Conservation (phyloP, 805 yeast species). For the Lipomyces anomalus region DNA sequence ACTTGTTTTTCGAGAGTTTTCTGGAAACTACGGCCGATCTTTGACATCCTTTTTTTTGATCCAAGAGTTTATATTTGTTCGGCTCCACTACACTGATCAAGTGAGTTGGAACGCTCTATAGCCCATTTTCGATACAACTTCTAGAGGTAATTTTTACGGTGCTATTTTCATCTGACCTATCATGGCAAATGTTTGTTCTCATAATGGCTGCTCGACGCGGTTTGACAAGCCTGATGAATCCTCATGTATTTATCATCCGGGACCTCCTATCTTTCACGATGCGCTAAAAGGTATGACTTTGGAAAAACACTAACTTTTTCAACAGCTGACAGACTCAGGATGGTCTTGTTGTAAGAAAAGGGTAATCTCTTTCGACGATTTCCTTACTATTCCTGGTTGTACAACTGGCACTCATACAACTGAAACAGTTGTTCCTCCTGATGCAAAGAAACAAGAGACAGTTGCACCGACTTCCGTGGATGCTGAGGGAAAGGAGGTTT, state of each 20-base stretch:
- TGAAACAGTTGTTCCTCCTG: slow-evolving; percentile 20
- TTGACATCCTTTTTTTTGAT: not conserved
- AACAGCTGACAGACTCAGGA: too few relatives aligned
- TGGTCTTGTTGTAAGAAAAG: slow-evolving; percentile 28
- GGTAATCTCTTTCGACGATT: slow-evolving; percentile 27
- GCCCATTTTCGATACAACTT: too few relatives aligned
- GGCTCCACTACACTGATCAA: not conserved
- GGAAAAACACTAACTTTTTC: too few relatives aligned
- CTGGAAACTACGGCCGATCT: not conserved
- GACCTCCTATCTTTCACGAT: slow-evolving; percentile 28
- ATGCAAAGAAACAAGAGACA: slow-evolving; percentile 1
- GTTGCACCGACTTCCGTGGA: slow-evolving; percentile 16
- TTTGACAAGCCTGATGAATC: slow-evolving; percentile 16
- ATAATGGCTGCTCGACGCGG: slow-evolving; percentile 17
- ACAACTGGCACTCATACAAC: slow-evolving; percentile 23
- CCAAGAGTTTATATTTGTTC: not conserved
- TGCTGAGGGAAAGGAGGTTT: slow-evolving; percentile 18
- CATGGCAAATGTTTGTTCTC: slow-evolving; percentile 22
- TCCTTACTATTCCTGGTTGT: slow-evolving; percentile 26
- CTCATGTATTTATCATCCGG: slow-evolving; percentile 26
- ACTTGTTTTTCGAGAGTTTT: not conserved
- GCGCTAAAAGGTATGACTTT: slow-evolving; percentile 22
- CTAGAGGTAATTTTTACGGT: not conserved
- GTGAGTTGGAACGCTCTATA: not conserved
- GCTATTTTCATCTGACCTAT: slow-evolving; percentile 8